Base-by-base conservation (phyloP, 768 basidiomycete species). In the Podaxis carcinomalis region DNA sequence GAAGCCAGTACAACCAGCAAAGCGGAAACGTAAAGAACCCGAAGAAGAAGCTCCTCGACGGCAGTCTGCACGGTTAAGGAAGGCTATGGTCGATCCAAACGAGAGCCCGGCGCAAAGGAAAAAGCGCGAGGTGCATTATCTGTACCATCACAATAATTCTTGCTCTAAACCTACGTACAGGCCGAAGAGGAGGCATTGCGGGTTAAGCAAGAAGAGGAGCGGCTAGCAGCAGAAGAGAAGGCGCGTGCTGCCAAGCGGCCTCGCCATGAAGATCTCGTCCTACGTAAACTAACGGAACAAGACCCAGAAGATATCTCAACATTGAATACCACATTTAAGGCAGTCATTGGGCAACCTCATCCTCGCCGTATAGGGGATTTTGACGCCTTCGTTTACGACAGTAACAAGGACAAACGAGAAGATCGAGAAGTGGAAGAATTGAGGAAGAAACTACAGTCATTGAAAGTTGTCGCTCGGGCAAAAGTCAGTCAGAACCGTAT, bases 401-500 rank as follows among this genome's bases (percentile, higher is more conserved):
- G 72, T 39, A 78, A 83, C 61, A 70, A 76, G 66, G 74, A 81
- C 56, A 71, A 76, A 64, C 75, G 74, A 57, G 83, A 86, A 35
- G 70, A 76, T 19, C 72, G 68, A 19, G 83, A 79, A n/a, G 77
- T 86, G 1, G 69, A 75, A 14, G 81, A 81, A 52, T 69, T 94
- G 61, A 80, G 79, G 62, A 72, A 83, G 64, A 82, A 74, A 63
- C 74, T 92, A 9, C 69, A 79, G 59, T 72, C 75, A 35, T 67
- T 93, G 69, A 84, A 82, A 61, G 77, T 93, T n/a, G 78, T 89
- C 1, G 83, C 89, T 35, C 80, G 90, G 58, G 92, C 92, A 13
- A 93, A 93, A 71, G 91, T 93, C 6, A 92, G 88, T 1, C 77
- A 84, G 63, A 80, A 88, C 62, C 76, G 92, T 21, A 69, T 94